Evolutionary conservation across 148 eudicot genomes (phyloP).

Genomic region (Cornus controversa): DNA sequence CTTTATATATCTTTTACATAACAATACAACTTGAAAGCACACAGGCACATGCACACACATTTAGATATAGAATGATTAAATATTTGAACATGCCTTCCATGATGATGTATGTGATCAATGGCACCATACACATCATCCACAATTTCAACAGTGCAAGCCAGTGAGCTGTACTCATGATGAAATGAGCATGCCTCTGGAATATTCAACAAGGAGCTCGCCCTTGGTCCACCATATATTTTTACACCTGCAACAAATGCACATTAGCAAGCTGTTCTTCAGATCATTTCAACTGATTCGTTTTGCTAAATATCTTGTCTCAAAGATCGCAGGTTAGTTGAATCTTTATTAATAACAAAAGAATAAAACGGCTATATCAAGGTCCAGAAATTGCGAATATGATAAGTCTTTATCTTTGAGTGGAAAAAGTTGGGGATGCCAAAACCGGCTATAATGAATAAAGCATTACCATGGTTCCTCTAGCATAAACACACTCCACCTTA

Average conservation of each 20-base stretch:
- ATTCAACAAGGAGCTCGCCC: constrained; percentile 56
- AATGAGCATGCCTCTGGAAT: constrained; percentile 65
- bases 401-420: too few species aligned
- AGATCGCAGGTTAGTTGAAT: background rate
- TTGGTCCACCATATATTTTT: constrained; percentile 74
- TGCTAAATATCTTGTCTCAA: background rate
- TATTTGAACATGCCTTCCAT: constrained; percentile 69
- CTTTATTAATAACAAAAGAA: background rate
- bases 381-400: too few species aligned
- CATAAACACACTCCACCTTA: too few species aligned
- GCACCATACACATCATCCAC: constrained; percentile 90
- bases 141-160: constrained; percentile 87
- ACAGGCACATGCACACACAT: background rate
- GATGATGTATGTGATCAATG: constrained; percentile 82
- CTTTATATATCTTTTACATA: background rate
- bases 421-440: too few species aligned
- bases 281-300: background rate
- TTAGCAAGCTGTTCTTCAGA: background rate
- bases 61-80: background rate
- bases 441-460: too few species aligned
- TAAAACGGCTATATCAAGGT: background rate
- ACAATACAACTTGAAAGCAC: background rate
- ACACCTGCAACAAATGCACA: constrained; percentile 56
- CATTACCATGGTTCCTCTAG: too few species aligned
- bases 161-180: constrained; percentile 82